Conservation (phyloP, 306 rosid genomes). For the Corylus avellana region DNA sequence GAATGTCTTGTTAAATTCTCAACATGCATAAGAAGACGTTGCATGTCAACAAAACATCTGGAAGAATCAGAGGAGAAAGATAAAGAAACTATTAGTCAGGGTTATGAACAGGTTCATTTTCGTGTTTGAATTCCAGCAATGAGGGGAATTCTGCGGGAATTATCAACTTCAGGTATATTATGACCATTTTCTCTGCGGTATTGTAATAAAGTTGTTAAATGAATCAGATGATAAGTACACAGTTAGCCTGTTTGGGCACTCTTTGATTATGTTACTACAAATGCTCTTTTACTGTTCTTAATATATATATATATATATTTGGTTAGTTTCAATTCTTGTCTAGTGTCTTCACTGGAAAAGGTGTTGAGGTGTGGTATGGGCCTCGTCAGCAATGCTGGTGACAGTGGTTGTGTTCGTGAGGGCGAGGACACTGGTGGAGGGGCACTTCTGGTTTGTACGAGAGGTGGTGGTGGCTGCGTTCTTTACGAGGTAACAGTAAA, state of each 20-base stretch:
- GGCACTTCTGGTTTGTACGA: background rate
- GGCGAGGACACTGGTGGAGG: background rate
- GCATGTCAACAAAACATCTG: conserved; percentile 13
- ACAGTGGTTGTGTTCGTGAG: background rate
- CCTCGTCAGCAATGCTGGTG: background rate
- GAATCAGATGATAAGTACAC: background rate
- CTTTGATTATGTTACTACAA: background rate
- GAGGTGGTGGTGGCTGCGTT: background rate
- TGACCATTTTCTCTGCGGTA: background rate
- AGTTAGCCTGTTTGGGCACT: background rate
- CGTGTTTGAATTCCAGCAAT: background rate
- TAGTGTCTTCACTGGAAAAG: background rate
- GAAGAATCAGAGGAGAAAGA: background rate
- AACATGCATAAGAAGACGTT: conserved; percentile 25
- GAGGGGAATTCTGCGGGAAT: background rate
- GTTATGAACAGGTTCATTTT: background rate
- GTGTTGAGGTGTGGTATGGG: background rate
- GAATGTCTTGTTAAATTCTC: conserved; percentile 32
- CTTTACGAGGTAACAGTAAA: background rate
- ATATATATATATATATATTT: background rate
- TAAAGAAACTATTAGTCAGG: background rate
- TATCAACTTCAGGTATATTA: background rate
- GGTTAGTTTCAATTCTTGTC: background rate
- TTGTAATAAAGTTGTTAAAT: conserved; percentile 6
- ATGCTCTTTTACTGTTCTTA: background rate